Evolutionary conservation across 2,329 filamentous ascomycete genomes (phyloP).

Genomic region (Bipolaris sorokiniana): DNA sequence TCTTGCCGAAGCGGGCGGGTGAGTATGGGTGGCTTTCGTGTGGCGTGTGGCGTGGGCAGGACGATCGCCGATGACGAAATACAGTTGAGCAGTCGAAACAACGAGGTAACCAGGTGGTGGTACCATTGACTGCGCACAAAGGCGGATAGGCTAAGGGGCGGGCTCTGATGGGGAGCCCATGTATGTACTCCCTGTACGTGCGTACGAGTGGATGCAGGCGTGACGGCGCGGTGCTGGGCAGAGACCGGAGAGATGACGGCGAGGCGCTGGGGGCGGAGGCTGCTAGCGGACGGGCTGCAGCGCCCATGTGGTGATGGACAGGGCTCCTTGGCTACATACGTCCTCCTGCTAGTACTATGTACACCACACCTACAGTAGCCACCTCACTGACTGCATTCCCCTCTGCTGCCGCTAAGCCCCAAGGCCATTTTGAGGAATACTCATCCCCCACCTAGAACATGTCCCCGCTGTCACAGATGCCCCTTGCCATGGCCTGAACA

Average conservation of each 20-base stretch:
- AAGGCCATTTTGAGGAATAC: neutral
- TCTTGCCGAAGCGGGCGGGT: neutral
- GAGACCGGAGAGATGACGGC: neutral
- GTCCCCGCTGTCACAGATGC: neutral
- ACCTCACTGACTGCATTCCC: too few species aligned
- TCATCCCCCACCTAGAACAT: neutral
- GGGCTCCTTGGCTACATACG: too few species aligned
- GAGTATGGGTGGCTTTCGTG: conserved; percentile 8
- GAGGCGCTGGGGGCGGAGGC: neutral
- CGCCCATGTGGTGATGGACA: neutral
- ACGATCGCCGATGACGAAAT: conserved; percentile 10
- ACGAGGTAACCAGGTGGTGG: conserved; percentile 4
- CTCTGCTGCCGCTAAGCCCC: neutral
- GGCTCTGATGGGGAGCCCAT: too few species aligned
- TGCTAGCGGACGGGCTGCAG: too few species aligned
- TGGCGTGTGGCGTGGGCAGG: conserved; percentile 10
- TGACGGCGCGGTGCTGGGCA: neutral
- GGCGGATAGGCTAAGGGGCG: neutral
- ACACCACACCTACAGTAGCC: too few species aligned
- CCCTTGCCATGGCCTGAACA: conserved; percentile 1
- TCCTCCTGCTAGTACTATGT: too few species aligned
- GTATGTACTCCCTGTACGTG: too few species aligned
- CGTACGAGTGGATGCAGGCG: too few species aligned
- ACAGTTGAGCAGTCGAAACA: conserved; percentile 3
- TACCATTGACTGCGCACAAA: neutral